Percentiles rank a stretch among this genome's conserved stretches.
phyloP scores from a whole-genome alignment of 2,329 filamentous ascomycete genomes.

The Trichoderma sp. region DNA sequence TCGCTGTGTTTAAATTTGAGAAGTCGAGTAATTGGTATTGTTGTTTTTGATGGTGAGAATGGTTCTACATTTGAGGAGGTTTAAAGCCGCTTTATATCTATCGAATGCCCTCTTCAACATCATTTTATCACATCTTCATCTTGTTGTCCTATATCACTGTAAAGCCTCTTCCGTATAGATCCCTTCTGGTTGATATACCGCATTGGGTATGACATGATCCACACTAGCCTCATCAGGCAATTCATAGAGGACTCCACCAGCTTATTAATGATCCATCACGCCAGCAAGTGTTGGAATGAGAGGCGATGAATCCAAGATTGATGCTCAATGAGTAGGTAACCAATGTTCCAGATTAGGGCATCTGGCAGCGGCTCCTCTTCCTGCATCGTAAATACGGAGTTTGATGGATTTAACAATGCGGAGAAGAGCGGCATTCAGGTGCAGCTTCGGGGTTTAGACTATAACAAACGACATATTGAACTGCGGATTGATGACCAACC shows the following conservation, averaged over 20 bases:
- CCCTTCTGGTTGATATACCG: not conserved
- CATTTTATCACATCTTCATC: not conserved
- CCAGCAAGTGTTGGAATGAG: not conserved
- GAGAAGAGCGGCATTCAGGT: not conserved
- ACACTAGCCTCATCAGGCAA: not conserved
- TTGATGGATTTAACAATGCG: not conserved
- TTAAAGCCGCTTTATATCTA: not conserved
- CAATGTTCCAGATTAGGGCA: not conserved
- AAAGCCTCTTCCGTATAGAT: not conserved
- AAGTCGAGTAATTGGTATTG: not conserved
- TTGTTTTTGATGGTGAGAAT: not conserved
- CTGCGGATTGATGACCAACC: not conserved
- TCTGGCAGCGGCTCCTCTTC: not conserved
- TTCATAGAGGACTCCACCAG: not conserved
- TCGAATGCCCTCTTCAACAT: not conserved
- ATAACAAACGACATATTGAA: not conserved
- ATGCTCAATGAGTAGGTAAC: not conserved
- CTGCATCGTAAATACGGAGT: not conserved
- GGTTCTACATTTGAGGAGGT: not conserved
- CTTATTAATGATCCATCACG: not conserved
- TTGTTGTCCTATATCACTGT: not conserved
- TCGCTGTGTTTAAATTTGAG: not conserved
- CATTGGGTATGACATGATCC: not conserved
- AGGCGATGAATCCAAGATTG: not conserved
- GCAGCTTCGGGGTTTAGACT: not conserved